Conservation (phyloP, 1,284 basidiomycete genomes). For the Bjerkandera adusta region DNA sequence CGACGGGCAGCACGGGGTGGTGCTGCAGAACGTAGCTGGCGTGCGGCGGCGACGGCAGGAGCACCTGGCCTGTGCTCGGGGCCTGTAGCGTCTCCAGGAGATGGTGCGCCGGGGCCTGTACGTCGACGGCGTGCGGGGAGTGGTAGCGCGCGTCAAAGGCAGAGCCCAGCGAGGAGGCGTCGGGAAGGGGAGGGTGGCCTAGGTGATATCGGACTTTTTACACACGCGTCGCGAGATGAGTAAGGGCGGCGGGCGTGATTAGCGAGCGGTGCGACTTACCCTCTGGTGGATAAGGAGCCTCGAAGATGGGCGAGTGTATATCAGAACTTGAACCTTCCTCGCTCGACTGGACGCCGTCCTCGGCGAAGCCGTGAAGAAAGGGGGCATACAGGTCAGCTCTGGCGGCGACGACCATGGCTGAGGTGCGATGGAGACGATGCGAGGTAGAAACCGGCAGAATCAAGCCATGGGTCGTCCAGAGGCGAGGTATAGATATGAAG, state of each 20-base stretch:
- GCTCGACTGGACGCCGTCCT: conserved; percentile 66
- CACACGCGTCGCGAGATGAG: conserved; percentile 38
- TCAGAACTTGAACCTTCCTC: conserved; percentile 60
- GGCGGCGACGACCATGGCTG: conserved; percentile 51
- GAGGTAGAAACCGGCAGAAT: conserved; percentile 28
- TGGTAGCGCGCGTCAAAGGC: conserved; percentile 29
- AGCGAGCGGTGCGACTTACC: conserved; percentile 27
- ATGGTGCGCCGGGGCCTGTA: conserved; percentile 29
- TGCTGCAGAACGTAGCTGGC: conserved; percentile 25
- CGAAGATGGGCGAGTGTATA: conserved; percentile 64
- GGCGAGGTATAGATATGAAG: conserved; percentile 33
- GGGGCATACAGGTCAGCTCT: conserved; percentile 54
- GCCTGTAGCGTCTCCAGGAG: conserved; percentile 30
- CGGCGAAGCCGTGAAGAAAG: conserved; percentile 48
- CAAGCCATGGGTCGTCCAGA: conserved; percentile 33
- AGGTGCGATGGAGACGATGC: conserved; percentile 21
- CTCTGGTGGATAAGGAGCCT: conserved; percentile 44
- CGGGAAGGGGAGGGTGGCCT: conserved; percentile 28
- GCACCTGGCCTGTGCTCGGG: conserved; percentile 27
- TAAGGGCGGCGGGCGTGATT: conserved; percentile 23
- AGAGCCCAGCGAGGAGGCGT: conserved; percentile 18
- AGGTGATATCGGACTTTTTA: conserved; percentile 70
- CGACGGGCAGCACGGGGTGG: conserved; percentile 27
- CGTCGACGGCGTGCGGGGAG: conserved; percentile 20
- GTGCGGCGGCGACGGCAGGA: conserved; percentile 15